Percentiles rank a stretch among this genome's conserved stretches.
These are phyloP conservation scores for Penicillium janthinellum DNA, from an alignment of 2,329 filamentous ascomycete species.

Conservation along the genomic window DNA sequence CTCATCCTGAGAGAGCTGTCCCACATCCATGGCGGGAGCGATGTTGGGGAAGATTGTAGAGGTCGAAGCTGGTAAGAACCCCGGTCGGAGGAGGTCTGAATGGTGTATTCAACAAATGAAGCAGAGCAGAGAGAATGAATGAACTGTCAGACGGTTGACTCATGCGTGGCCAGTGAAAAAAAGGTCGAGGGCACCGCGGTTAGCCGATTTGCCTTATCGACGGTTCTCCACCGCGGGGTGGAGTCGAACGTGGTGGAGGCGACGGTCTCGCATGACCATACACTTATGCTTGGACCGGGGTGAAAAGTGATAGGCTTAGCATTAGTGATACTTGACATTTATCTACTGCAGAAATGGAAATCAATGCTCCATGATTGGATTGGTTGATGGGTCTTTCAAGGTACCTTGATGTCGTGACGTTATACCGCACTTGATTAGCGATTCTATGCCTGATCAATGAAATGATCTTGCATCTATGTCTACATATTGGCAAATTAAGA, in stretches of 20 bases:
- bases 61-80: neutral
- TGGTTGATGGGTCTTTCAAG: neutral
- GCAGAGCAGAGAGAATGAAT: neutral
- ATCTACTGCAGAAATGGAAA: too few species aligned
- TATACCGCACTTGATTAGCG: too few species aligned
- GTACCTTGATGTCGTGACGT: too few species aligned
- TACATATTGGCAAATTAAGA: too few species aligned
- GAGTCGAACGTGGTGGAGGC: neutral
- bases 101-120: neutral
- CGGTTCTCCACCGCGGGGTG: conserved; percentile 13
- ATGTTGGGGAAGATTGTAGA: neutral
- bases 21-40: conserved; percentile 23
- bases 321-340: too few species aligned
- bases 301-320: neutral
- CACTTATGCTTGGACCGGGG: neutral
- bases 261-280: neutral
- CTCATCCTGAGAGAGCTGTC: conserved; percentile 43
- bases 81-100: neutral
- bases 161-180: conserved; percentile 12
- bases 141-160: conserved; percentile 10
- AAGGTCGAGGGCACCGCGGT: conserved; percentile 16
- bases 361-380: neutral
- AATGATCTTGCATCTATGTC: too few species aligned
- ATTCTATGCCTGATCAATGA: too few species aligned
- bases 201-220: conserved; percentile 24